A percentile compares a stretch with the other conserved stretches of the same genome.
Evolutionary conservation across 73 alveolate species (phyloP).

Genomic region (Paramecium caudatum): DNA sequence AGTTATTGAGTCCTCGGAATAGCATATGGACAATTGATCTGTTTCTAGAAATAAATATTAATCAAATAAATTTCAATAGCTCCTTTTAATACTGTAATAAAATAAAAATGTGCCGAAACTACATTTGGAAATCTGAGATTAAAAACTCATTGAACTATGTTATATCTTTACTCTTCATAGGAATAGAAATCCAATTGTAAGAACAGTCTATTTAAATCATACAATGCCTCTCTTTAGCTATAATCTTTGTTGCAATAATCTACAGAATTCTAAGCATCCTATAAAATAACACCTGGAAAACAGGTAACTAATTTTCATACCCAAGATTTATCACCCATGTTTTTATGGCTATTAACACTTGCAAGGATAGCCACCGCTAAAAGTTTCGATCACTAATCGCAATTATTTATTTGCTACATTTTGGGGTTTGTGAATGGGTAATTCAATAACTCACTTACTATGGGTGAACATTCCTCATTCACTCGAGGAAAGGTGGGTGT

Average conservation of each 20-base stretch:
- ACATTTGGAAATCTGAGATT: background rate
- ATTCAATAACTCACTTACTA: background rate
- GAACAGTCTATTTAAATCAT: background rate
- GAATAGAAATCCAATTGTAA: conserved; percentile 6
- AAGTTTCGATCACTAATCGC: background rate
- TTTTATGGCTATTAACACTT: conserved; percentile 20
- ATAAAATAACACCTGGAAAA: background rate
- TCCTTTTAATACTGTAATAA: too few species aligned
- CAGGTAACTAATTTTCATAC: background rate
- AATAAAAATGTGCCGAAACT: background rate
- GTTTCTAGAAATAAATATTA: conserved; percentile 38
- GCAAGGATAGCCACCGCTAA: conserved; percentile 20
- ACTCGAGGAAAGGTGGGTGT: background rate
- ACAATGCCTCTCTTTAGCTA: background rate
- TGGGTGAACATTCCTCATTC: background rate
- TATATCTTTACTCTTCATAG: background rate
- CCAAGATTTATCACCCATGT: conserved; percentile 8
- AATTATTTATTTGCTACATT: background rate
- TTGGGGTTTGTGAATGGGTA: conserved; percentile 20
- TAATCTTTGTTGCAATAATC: background rate
- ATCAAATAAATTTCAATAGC: too few species aligned
- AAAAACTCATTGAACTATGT: conserved; percentile 28
- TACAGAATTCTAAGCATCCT: background rate
- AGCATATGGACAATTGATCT: background rate
- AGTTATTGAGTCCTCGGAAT: conserved; percentile 28